Conservation (phyloP, 75 land plant genomes). For the Selaginella tamariscina region DNA sequence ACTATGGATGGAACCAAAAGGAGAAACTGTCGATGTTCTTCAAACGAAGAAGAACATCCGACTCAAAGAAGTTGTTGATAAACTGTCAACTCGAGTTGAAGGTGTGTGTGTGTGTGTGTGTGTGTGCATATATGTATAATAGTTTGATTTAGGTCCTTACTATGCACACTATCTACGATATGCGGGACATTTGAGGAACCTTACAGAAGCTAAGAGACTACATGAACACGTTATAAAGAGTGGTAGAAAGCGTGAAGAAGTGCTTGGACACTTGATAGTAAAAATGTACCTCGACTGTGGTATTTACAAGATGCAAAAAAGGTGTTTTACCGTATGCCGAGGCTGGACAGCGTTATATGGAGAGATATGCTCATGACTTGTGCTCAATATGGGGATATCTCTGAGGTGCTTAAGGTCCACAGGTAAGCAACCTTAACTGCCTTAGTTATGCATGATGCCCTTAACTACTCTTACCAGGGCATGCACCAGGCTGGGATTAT, state of each 20-base stretch:
- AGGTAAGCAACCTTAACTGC: no score
- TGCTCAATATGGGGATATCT: background rate
- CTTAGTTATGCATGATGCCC: no score
- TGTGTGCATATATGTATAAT: no score
- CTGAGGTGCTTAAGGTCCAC: background rate
- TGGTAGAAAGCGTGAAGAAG: background rate
- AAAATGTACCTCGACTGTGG: slow-evolving; percentile 1
- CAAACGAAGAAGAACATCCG: background rate
- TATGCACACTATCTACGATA: background rate
- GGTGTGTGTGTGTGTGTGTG: no score
- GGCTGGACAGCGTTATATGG: background rate
- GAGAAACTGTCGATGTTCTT: background rate
- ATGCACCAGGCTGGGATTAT: background rate
- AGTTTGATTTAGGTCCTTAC: no score
- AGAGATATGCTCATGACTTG: background rate
- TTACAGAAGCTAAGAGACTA: background rate
- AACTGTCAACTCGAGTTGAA: background rate
- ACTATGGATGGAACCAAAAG: background rate
- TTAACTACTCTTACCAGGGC: no score
- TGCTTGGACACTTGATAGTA: background rate
- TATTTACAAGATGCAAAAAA: background rate
- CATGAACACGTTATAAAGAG: background rate
- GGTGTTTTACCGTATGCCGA: background rate
- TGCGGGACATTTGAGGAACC: background rate
- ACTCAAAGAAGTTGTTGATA: background rate